These are phyloP conservation scores for Colletotrichum lentis DNA, from an alignment of 2,329 filamentous ascomycete genomes.

Conservation along the genomic window DNA sequence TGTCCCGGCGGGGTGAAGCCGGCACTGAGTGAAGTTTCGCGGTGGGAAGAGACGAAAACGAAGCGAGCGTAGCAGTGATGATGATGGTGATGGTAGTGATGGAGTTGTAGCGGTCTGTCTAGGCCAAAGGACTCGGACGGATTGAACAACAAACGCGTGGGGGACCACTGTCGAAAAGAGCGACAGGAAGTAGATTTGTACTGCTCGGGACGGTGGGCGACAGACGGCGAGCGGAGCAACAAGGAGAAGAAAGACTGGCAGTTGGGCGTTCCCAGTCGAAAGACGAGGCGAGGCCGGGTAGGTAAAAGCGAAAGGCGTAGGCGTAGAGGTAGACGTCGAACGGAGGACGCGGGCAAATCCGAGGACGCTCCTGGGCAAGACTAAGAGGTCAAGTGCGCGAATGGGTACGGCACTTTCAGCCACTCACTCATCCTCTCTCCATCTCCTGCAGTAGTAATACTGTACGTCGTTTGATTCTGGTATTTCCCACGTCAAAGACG, in stretches of 20 bases:
- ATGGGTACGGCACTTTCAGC: slow-evolving; percentile 1
- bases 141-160: background rate
- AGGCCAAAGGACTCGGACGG: background rate
- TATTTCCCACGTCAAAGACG: background rate
- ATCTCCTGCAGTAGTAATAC: no score
- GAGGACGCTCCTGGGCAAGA: slow-evolving; percentile 14
- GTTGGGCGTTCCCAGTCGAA: background rate
- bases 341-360: slow-evolving; percentile 13
- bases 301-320: slow-evolving; percentile 11
- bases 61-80: slow-evolving; percentile 2
- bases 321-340: no score
- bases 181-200: slow-evolving; percentile 24
- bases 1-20: slow-evolving; percentile 7
- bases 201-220: background rate
- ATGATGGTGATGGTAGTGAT: background rate
- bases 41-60: background rate
- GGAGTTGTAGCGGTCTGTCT: background rate
- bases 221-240: background rate
- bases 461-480: background rate
- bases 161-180: background rate
- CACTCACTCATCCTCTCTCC: background rate
- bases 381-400: slow-evolving; percentile 17
- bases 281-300: slow-evolving; percentile 21
- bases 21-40: background rate
- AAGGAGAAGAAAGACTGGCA: slow-evolving; percentile 6